Conservation (phyloP, 306 rosid genomes). For the Cicer judaicum region DNA sequence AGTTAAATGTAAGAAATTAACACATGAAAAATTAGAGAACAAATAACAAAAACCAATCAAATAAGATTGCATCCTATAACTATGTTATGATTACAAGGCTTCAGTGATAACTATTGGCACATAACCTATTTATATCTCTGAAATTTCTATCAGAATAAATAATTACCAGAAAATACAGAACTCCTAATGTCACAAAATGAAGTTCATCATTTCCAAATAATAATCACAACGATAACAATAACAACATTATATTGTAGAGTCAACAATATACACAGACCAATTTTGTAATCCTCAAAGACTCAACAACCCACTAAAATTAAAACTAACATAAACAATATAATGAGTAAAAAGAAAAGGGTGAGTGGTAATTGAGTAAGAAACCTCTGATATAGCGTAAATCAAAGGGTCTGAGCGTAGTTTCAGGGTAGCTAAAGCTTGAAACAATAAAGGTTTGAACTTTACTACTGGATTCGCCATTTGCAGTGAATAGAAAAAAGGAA, state of each 20-base stretch:
- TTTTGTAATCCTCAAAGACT: not conserved
- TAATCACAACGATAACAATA: not conserved
- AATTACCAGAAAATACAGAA: not conserved
- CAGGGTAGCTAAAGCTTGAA: slow-evolving; percentile 84
- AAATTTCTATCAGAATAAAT: slow-evolving; percentile 7
- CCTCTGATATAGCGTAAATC: slow-evolving; percentile 87
- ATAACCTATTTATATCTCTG: not conserved
- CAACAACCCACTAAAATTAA: slow-evolving; percentile 43
- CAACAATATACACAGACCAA: not conserved
- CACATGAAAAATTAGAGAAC: slow-evolving; percentile 25
- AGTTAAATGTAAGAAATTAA: slow-evolving; percentile 29
- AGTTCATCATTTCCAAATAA: slow-evolving; percentile 9
- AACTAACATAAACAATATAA: slow-evolving; percentile 14
- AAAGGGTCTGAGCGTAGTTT: slow-evolving; percentile 61
- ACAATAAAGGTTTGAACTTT: slow-evolving; percentile 62
- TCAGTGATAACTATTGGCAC: slow-evolving; percentile 16
- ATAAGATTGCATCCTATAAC: not conserved
- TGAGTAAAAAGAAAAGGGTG: slow-evolving; percentile 38
- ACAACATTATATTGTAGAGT: not conserved
- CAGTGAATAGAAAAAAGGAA: slow-evolving; percentile 48
- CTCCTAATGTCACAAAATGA: not conserved
- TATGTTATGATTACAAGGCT: not conserved
- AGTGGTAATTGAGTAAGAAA: slow-evolving; percentile 17
- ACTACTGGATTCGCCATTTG: slow-evolving; percentile 42
- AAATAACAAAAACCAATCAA: slow-evolving; percentile 21